Evolutionary conservation across 768 basidiomycete genomes (phyloP), one percentile per base, ranked within the genome.

Genomic region (Tylopilus sp.): DNA sequence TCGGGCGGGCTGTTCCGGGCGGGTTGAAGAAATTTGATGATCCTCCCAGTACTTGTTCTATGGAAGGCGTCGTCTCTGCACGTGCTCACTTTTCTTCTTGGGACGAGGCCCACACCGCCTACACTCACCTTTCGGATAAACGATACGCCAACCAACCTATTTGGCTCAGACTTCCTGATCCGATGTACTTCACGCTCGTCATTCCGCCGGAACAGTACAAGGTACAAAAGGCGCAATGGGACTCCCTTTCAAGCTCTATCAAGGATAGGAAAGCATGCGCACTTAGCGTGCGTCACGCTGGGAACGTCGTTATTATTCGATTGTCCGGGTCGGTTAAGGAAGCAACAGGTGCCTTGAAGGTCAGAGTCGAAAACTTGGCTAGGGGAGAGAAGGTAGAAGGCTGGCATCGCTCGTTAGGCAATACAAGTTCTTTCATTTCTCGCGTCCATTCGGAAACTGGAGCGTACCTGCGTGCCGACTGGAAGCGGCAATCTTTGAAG

Each of bases 291-390:
- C 59, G 56, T 21, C 63, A 69, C 24, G 36, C 22, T 10, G 61
- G 57, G 22, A 59, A 61, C 30, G 43, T 41, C 9, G 71, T 77
- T 40, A 65, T 69, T 16, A 72, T 85, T 36, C 73, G 67, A 5
- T 71, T 84, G n/a, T 58, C 70, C 1, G 83, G 84, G 0, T 71
- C 78, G 14, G 77, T 78, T 45, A 79, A 79, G 65, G 77, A 78
- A 57, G 75, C 74, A 2, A 74, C 78, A 2, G 84, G 84, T 1
- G 72, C 75, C 6, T 60, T 86, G 54, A 85, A 84, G 67, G 83
- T 85, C 13, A 70, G 83, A 47, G 78, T 82, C 0, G 84, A 85
- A 63, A 76, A 71, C 47, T 62, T 85, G 34, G 77, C 74, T 3
- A 71, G 71, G 22, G 84, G 84, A 6, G 76, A 79, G 36, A 77